Evolutionary conservation across 2,329 filamentous ascomycete genomes (phyloP).

Genomic region (Cercospora sp.): DNA sequence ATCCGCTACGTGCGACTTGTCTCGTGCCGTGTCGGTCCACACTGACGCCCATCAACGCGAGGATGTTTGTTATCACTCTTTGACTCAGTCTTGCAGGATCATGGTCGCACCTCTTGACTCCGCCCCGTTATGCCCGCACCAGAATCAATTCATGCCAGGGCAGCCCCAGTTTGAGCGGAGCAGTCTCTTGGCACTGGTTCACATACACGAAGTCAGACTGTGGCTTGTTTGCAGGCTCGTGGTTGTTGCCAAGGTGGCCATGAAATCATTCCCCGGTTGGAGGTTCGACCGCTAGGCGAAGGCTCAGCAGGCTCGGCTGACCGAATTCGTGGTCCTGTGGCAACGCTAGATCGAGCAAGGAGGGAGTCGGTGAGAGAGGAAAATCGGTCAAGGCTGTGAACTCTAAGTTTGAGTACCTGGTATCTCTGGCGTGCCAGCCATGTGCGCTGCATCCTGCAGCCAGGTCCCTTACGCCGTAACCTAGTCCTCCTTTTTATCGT

Average conservation of each 20-base stretch:
- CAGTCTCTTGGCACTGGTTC: background rate
- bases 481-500: background rate
- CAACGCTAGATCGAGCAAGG: background rate
- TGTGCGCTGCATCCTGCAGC: background rate
- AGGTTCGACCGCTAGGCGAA: background rate
- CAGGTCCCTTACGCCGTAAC: background rate
- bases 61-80: background rate
- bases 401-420: constrained; percentile 4
- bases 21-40: background rate
- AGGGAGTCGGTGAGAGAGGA: constrained; percentile 3
- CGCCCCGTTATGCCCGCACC: background rate
- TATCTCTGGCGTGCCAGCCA: background rate
- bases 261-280: background rate
- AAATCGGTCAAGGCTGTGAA: background rate
- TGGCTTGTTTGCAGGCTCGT: background rate
- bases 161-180: background rate
- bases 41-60: background rate
- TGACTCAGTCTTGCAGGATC: background rate
- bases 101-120: background rate
- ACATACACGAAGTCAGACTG: background rate
- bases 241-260: constrained; percentile 8
- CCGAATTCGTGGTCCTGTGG: background rate
- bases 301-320: background rate
- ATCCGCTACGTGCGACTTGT: background rate
- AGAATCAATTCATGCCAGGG: background rate